Evolutionary conservation across 2,329 filamentous ascomycete species (phyloP), one percentile per base, ranked within the genome.

Genomic region (Fusarium tjaetaba): DNA sequence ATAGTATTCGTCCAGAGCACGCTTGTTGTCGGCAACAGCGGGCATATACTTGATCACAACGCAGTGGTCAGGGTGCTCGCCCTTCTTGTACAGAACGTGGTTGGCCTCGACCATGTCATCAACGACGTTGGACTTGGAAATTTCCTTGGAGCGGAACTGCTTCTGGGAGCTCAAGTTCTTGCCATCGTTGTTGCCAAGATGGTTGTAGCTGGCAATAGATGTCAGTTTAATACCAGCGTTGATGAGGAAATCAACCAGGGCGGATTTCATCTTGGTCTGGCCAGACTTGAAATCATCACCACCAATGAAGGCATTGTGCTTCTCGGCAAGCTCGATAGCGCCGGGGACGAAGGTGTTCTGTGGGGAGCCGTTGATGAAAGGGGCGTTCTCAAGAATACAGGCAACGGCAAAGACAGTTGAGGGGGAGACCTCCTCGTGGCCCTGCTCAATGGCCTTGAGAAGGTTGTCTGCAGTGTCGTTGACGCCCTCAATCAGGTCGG

Each of bases 41-140:
- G 96, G 96, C 95, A 99, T 97, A 88, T 99, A 99, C 90, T 99
- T 99, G 91, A 99, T 99, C 78, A 99, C 96, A 68, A 99, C 96
- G 68, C 94, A 97, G 87, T 99, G 96, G 82, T 99, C 95, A 5
- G 96, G 96, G 84, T 98, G 95, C 86, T 99, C 96, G 77, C 92
- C 95, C 79, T 94, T 87, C 84, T 92, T 91, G 88, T 99, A 99
- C 64, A 99, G 89, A 56, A 98, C 91, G 57, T 85, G 87, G 87
- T 99, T 99, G 80, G 96, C 96, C 80, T 94, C 95, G 69, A 99
- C 96, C 96, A 99, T 99, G 87, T 99, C 96, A 82, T 99, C 96
- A 63, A 99, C 96, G 18, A 99, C 96, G 82, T 98, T 99, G 79
- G 94, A 97, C 89, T 99, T 99, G 85, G 94, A 97, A 78, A 99